Conservation (phyloP, 1,139 yeast species). For the Yamadazyma atmosphaerica region DNA sequence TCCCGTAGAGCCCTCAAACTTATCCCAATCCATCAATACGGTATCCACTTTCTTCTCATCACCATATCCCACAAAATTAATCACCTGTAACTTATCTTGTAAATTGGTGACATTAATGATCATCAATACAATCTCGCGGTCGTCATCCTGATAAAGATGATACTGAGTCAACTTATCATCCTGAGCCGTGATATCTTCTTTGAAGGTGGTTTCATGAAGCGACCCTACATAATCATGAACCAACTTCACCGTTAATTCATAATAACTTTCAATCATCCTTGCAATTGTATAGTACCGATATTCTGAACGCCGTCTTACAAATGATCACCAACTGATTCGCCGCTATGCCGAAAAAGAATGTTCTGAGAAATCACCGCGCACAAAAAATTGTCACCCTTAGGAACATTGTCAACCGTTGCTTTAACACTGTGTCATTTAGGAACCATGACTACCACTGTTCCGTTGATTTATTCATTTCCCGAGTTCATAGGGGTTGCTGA, state of each 20-base stretch:
- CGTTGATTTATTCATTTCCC: conserved; percentile 87
- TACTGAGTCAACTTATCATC: conserved; percentile 20
- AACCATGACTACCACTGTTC: conserved; percentile 86
- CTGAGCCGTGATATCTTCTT: conserved; percentile 8
- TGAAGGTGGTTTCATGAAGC: conserved; percentile 12
- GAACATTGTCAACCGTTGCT: background rate
- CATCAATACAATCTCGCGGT: conserved; percentile 8
- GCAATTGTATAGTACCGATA: too few relatives aligned
- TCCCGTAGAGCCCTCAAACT: conserved; percentile 6
- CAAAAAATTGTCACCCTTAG: conserved; percentile 2
- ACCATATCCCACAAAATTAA: conserved; percentile 22
- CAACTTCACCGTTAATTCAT: conserved; percentile 26
- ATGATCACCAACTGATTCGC: background rate
- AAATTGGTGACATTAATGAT: conserved; percentile 14
- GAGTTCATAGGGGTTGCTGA: conserved; percentile 89
- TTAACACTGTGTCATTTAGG: too few relatives aligned
- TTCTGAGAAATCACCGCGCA: background rate
- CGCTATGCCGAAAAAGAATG: background rate
- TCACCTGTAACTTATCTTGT: conserved; percentile 22
- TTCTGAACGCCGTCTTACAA: too few relatives aligned
- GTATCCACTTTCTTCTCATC: conserved; percentile 6
- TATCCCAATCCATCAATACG: conserved; percentile 17
- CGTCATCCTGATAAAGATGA: conserved; percentile 11
- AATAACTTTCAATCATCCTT: conserved; percentile 21
- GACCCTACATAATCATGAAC: conserved; percentile 27